Evolutionary conservation across 2,329 filamentous ascomycete species (phyloP).

Genomic region (Xylariales sp.): DNA sequence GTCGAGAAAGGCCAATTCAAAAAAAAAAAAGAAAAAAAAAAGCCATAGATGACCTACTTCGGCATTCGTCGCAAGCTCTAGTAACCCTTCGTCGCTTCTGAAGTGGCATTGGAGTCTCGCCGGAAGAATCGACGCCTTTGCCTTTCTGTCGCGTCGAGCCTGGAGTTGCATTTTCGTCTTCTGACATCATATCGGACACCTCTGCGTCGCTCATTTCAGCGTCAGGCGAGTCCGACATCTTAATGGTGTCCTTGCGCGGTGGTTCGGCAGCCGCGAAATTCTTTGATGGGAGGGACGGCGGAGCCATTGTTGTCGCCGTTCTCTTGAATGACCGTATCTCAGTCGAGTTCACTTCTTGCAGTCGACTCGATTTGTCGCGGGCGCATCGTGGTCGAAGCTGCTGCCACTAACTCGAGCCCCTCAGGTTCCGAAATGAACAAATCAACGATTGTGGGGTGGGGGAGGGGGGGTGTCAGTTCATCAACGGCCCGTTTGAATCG

Average conservation of each 20-base stretch:
- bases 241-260: conserved; percentile 18
- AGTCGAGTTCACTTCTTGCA: too few species aligned
- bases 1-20: too few species aligned
- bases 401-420: conserved; percentile 1
- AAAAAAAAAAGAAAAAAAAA: too few species aligned
- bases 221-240: conserved; percentile 17
- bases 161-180: conserved; percentile 35
- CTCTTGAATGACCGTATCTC: too few species aligned
- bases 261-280: not conserved
- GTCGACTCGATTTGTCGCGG: conserved; percentile 3
- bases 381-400: not conserved
- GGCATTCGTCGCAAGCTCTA: conserved; percentile 63
- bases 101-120: conserved; percentile 48
- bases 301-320: too few species aligned
- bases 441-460: not conserved
- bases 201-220: conserved; percentile 37
- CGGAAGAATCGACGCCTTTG: conserved; percentile 20
- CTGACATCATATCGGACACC: conserved; percentile 27
- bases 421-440: not conserved
- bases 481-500: too few species aligned
- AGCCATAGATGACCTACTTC: conserved; percentile 3
- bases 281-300: too few species aligned
- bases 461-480: not conserved
- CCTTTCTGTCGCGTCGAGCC: conserved; percentile 16
- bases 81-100: conserved; percentile 77